Evolutionary conservation across 1,284 basidiomycete species (phyloP), one percentile per base, ranked within the genome.

Genomic region (Ganoderma lucidum): DNA sequence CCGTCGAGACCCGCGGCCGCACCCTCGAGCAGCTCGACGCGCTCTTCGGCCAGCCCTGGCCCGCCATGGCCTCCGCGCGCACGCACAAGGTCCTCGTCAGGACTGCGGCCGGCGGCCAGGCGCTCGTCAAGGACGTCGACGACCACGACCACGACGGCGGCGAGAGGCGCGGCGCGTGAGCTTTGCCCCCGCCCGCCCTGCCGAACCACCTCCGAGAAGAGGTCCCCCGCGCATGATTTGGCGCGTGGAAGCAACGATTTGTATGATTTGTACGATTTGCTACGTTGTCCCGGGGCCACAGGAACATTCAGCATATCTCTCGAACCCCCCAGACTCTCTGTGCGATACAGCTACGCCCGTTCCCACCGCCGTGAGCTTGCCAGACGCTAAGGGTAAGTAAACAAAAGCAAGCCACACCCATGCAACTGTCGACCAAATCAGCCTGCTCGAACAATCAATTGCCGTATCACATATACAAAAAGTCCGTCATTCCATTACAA

Each of bases 21-120:
- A 69, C 68, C 44, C 68, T 69, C 53, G 68, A 69, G 39, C 64
- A 69, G 68, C 64, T 69, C 64, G 68, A 69, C 64, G 68, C 41
- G 53, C 39, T 65, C 8, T 69, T 69, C 64, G 35, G 45, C 61
- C 41, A 65, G 68, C 63, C 63, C 10, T 69, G 68, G 68, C 68
- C 68, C 23, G 68, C 68, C 30, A 65, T 69, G 64, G 68, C 68
- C 10, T 62, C 60, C 48, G 48, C 48, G 9, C 48, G 64, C 30
- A 60, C 39, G 55, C 53, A 53, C 53, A 62, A 28, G 39, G 59
- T 65, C 48, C 15, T 69, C 30, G 64, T 69, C 17, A 19, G n/a
- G n/a, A n/a, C n/a, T n/a, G n/a, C n/a, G n/a, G n/a, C n/a, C n/a
- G n/a, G n/a, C n/a, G n/a, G n/a, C n/a, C n/a, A n/a, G n/a, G n/a